Evolutionary conservation across 140 eudicot genomes (phyloP).

Genomic region (Cichorium intybus): DNA sequence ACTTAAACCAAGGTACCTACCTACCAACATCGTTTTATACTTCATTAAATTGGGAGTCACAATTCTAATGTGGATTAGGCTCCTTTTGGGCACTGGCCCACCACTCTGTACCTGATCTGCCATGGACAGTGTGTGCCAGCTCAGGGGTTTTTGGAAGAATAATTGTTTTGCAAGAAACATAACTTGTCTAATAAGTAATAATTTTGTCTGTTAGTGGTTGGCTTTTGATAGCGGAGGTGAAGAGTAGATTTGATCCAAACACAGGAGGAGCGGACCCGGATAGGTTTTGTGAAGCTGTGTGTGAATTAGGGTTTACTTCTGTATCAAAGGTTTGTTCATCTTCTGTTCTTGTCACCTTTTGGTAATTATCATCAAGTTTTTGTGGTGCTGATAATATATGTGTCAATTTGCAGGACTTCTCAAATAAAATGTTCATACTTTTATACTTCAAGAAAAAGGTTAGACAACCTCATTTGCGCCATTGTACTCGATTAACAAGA

Average conservation of each 20-base stretch:
- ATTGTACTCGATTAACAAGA: too few relatives aligned
- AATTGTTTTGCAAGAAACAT: too few relatives aligned
- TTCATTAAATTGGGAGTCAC: background rate
- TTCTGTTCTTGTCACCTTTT: background rate
- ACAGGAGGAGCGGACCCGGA: slow-evolving; percentile 88
- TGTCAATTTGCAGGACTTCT: slow-evolving; percentile 68
- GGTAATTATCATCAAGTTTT: background rate
- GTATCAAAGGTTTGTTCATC: slow-evolving; percentile 52
- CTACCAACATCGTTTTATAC: background rate
- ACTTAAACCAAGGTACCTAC: slow-evolving; percentile 63
- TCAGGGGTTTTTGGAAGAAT: too few relatives aligned
- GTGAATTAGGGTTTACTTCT: slow-evolving; percentile 70
- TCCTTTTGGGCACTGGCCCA: too few relatives aligned
- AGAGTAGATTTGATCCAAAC: slow-evolving; percentile 81
- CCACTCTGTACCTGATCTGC: too few relatives aligned
- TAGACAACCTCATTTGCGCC: background rate
- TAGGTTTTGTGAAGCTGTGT: slow-evolving; percentile 54
- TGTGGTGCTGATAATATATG: slow-evolving; percentile 25
- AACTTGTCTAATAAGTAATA: background rate
- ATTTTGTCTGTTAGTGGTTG: slow-evolving; percentile 60
- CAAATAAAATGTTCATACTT: slow-evolving; percentile 88
- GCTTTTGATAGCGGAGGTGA: slow-evolving; percentile 98
- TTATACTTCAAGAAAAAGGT: slow-evolving; percentile 87
- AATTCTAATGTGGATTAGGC: too few relatives aligned
- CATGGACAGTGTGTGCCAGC: too few relatives aligned